Base-by-base conservation (phyloP, 345 rosid genomes). In the Eucalyptus regnans region DNA sequence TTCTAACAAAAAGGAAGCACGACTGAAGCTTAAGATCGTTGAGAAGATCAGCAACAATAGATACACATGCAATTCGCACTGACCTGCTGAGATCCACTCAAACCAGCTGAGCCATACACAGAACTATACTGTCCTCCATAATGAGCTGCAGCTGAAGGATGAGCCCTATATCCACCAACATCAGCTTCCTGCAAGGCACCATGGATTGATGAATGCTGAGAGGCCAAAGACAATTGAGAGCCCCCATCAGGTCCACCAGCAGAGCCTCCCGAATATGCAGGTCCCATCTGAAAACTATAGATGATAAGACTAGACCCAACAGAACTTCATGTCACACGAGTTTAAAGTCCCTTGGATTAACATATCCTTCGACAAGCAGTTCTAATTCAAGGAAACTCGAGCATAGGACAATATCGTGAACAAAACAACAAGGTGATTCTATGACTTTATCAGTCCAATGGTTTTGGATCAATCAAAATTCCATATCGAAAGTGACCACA, bases 61-160 rank as follows among this genome's bases (percentile, higher is more conserved):
- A 86, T 20, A 60, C 46, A 62, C 4, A 41, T 79, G 56, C 41
- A 31, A 41, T 84, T 25, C 23, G 52, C n/a, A 90, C 89, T 81
- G 37, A 95, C 98, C 96, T 94, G 95, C 89, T 94, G 99, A 91
- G 95, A 89, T 88, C 93, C 95, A 58, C 93, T 93, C 86, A 95
- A 90, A 86, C 96, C 83, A 88, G 91, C 71, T 71, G 98, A 91
- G 41, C 96, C 95, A 92, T 97, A 98, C 62, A 94, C 86, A 86
- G 99, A 92, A 60, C 94, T 93, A 89, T 97, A 95, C 37, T 93
- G 97, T 11, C 95, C 95, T 62, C 97, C 97, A 46, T 95, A 98
- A 91, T 94, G 98, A 89, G 94, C 92, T 23, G 94, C 92, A 52
- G 95, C 88, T 15, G 97, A 92, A 50, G 93, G 54, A 89, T 93